Conservation (phyloP, 495 filamentous ascomycete genomes). For the Aspergillus avenaceus region DNA sequence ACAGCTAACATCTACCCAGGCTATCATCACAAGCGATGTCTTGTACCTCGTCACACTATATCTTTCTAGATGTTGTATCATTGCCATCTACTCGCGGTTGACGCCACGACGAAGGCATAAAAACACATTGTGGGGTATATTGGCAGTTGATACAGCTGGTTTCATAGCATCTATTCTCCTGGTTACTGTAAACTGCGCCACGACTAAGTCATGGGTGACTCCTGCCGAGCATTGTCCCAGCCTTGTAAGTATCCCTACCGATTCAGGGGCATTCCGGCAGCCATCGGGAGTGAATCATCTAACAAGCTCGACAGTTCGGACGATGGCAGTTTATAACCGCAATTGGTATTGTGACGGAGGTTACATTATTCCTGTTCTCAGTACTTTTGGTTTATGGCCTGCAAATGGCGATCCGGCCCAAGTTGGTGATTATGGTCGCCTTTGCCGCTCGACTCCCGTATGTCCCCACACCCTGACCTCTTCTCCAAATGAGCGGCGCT, state of each 20-base stretch:
- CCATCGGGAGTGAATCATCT: neutral
- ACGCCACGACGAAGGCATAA: constrained; percentile 27
- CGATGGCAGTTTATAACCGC: constrained; percentile 28
- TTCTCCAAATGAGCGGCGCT: no score
- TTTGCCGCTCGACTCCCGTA: constrained; percentile 32
- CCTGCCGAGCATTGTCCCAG: constrained; percentile 19
- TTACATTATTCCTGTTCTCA: constrained; percentile 21
- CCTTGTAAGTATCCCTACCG: constrained; percentile 14
- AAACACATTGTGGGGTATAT: constrained; percentile 11
- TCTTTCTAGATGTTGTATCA: constrained; percentile 28
- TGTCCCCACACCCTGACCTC: constrained; percentile 3
- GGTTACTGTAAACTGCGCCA: constrained; percentile 21
- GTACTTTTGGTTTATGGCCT: constrained; percentile 24
- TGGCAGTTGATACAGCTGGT: constrained; percentile 14
- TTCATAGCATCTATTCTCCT: constrained; percentile 17
- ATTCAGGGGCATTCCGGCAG: neutral
- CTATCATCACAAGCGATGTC: constrained; percentile 23
- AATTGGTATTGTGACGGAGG: constrained; percentile 29
- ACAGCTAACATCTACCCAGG: constrained; percentile 10
- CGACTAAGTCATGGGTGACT: constrained; percentile 22
- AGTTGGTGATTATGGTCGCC: constrained; percentile 26
- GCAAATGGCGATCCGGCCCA: constrained; percentile 20
- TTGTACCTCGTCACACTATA: constrained; percentile 28
- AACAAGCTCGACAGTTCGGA: constrained; percentile 17
- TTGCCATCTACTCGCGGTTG: constrained; percentile 27